Evolutionary conservation across 768 basidiomycete species (phyloP), one percentile per base, ranked within the genome.

Genomic region (Phaffia tasmanica): DNA sequence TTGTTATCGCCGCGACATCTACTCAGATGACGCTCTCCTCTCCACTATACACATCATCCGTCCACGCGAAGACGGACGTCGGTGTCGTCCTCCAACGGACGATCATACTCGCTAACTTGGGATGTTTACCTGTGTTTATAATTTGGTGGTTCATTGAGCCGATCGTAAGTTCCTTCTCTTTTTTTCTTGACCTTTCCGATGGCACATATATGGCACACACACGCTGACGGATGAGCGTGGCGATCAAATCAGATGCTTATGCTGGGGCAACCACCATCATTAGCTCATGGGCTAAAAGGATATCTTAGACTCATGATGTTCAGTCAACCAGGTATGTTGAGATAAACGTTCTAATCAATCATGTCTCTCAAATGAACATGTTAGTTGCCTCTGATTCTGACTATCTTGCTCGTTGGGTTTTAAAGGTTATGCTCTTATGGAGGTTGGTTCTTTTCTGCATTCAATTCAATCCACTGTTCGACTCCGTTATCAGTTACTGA

Each of bases 1-100:
- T 67, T n/a, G 56, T 61, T 6, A 59, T 67, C 56, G 59, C 66
- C 1, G 63, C 63, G n/a, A 85, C 86, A 0, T 86, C 86, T 3
- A 86, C 85, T 9, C 79, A 88, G 47, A 86, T 88, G 73, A 88
- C 87, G 0, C 78, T 88, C 64, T 86, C 86, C 50, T 87, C 87
- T 0, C 85, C 86, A 71, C 82, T 87, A 1, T 89, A 84, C 76
- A 87, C 68, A 19, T 67, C 86, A 16, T 85, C 84, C 29, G 81
- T 84, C 46, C 77, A 71, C 65, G 78, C 80, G n/a, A 59, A 59
- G 16, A 82, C 84, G 8, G 85, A 86, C 71, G 78, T 89, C 11
- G 85, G 86, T 3, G 72, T 88, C 23, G 84, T 87, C 70, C 79
- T 87, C 46, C 86, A 88, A 74, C 80, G 87, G 70, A 86, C 85